Evolutionary conservation across 345 rosid species (phyloP).

Genomic region (Eucalyptus melliodora): DNA sequence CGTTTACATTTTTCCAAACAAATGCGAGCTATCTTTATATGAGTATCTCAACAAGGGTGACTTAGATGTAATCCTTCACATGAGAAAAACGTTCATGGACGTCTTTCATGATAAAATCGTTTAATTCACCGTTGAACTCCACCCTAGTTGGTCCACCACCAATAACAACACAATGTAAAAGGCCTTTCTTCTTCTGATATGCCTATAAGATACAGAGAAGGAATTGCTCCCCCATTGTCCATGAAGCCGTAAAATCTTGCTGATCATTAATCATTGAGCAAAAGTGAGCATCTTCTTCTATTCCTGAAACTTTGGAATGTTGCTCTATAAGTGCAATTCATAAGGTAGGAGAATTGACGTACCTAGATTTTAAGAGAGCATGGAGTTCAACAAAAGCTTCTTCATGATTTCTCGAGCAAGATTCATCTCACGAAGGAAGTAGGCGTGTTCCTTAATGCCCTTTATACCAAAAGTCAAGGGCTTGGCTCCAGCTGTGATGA

Average conservation of each 20-base stretch:
- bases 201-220: constrained; percentile 22
- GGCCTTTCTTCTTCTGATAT: constrained; percentile 31
- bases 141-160: constrained; percentile 97
- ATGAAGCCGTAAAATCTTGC: background rate
- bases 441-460: constrained; percentile 75
- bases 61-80: too few relatives aligned
- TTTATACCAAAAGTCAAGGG: constrained; percentile 86
- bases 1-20: too few relatives aligned
- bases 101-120: constrained; percentile 24
- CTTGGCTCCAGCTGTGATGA: constrained; percentile 84
- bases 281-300: background rate
- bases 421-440: constrained; percentile 79
- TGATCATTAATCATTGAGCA: background rate
- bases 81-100: too few relatives aligned
- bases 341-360: background rate
- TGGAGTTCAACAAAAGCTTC: constrained; percentile 83
- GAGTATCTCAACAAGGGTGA: too few relatives aligned
- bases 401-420: constrained; percentile 91
- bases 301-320: too few relatives aligned
- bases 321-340: too few relatives aligned
- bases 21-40: too few relatives aligned
- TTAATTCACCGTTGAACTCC: constrained; percentile 85
- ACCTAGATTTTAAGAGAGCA: constrained; percentile 94
- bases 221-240: background rate
- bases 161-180: constrained; percentile 81